A percentile compares a stretch with the other conserved stretches of the same genome.
Evolutionary conservation across 306 rosid species (phyloP).

Genomic region (Mimosa pudica): DNA sequence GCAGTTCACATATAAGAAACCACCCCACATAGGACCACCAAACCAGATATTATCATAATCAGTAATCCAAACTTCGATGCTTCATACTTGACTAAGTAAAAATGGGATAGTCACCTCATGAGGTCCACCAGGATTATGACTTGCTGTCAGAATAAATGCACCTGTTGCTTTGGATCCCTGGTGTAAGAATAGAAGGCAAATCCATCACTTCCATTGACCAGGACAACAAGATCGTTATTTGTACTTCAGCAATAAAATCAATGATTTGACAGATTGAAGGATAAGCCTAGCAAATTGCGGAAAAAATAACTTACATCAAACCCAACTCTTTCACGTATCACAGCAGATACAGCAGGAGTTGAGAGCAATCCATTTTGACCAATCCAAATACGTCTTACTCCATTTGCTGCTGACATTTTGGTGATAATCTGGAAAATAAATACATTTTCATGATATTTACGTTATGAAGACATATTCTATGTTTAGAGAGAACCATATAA

Average conservation of each 20-base stretch:
- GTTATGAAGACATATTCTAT: slow-evolving; percentile 17
- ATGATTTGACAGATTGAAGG: slow-evolving; percentile 4
- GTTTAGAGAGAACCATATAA: background rate
- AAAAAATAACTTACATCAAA: slow-evolving; percentile 62
- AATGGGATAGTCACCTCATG: slow-evolving; percentile 58
- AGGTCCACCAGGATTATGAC: slow-evolving; percentile 99
- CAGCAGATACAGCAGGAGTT: slow-evolving; percentile 98
- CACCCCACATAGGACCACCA: slow-evolving; percentile 14
- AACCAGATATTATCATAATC: slow-evolving; percentile 17
- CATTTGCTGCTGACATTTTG: slow-evolving; percentile 93
- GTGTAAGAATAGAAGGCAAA: slow-evolving; percentile 31
- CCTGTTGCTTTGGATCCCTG: slow-evolving; percentile 96
- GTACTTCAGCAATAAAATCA: slow-evolving; percentile 15
- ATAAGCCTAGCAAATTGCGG: slow-evolving; percentile 11
- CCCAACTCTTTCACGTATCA: slow-evolving; percentile 92
- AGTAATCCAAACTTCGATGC: slow-evolving; percentile 10
- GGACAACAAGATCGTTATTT: background rate
- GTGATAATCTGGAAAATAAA: slow-evolving; percentile 68
- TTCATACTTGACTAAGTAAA: slow-evolving; percentile 25
- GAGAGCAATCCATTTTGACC: slow-evolving; percentile 97
- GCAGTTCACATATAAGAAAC: slow-evolving; percentile 3
- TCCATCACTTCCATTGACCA: slow-evolving; percentile 11
- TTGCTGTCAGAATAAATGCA: slow-evolving; percentile 94
- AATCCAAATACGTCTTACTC: slow-evolving; percentile 87
- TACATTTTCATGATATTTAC: slow-evolving; percentile 13